These are phyloP conservation scores for Triangularia setosa DNA, from an alignment of 2,329 filamentous ascomycete species.

Conservation along the genomic window DNA sequence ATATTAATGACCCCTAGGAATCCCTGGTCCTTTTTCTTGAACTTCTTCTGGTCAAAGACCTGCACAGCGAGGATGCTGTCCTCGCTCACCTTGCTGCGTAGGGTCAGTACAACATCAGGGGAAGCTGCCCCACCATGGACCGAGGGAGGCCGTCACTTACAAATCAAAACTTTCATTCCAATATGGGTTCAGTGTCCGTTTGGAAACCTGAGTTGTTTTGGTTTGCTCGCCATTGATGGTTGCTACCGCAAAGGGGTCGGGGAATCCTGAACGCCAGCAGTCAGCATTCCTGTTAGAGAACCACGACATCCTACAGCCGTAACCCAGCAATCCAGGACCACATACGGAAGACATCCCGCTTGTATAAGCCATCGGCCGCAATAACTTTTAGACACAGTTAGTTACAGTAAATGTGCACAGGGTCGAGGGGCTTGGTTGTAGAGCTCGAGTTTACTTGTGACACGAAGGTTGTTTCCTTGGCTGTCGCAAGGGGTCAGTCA, in stretches of 20 bases:
- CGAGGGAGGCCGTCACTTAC: constrained; percentile 50
- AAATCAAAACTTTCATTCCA: constrained; percentile 99
- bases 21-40: constrained; percentile 99
- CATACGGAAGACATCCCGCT: constrained; percentile 98
- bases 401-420: constrained; percentile 1
- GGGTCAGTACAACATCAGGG: constrained; percentile 13
- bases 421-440: constrained; percentile 12
- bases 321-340: constrained; percentile 27
- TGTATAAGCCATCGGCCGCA: constrained; percentile 96
- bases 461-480: constrained; percentile 86
- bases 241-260: constrained; percentile 95
- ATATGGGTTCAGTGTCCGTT: constrained; percentile 97
- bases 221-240: constrained; percentile 98
- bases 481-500: constrained; percentile 39
- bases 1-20: constrained; percentile 98
- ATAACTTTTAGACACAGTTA: constrained; percentile 65
- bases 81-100: constrained; percentile 74
- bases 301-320: neutral
- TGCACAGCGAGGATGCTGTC: constrained; percentile 96
- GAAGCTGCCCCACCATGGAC: neutral
- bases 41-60: constrained; percentile 99
- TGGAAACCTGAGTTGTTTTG: constrained; percentile 94
- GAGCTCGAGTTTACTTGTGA: constrained; percentile 69
- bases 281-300: constrained; percentile 13
- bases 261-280: constrained; percentile 65